These are phyloP conservation scores for Fusarium nurragi DNA, from an alignment of 2,329 filamentous ascomycete genomes.

Conservation along the genomic window DNA sequence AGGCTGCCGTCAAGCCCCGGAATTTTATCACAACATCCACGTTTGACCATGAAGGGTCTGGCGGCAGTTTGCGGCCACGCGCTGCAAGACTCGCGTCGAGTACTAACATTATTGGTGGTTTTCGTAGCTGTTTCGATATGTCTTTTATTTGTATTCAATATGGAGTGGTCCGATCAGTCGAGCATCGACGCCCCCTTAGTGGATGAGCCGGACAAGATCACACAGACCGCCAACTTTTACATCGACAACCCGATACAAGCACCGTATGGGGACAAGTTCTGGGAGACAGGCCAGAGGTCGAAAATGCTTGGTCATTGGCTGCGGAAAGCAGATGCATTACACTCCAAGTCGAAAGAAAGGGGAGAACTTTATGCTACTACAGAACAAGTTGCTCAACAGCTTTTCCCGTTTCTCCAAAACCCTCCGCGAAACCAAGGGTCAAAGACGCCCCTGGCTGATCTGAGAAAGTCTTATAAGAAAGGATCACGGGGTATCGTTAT, in stretches of 20 bases:
- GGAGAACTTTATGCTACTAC: background rate
- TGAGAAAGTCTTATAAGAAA: constrained; percentile 29
- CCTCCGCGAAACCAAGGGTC: constrained; percentile 3
- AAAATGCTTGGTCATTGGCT: constrained; percentile 26
- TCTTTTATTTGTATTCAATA: background rate
- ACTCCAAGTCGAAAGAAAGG: background rate
- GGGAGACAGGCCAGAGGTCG: constrained; percentile 45
- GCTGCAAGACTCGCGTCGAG: constrained; percentile 3
- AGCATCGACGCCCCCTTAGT: background rate
- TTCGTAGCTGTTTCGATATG: background rate
- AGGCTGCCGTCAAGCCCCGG: too few relatives aligned
- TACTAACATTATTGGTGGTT: background rate
- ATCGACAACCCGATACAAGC: constrained; percentile 36
- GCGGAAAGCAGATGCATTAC: background rate
- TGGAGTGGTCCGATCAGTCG: constrained; percentile 1
- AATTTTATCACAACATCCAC: background rate
- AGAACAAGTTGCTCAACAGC: constrained; percentile 18
- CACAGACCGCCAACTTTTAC: constrained; percentile 16
- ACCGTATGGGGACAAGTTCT: constrained; percentile 46
- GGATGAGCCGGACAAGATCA: background rate
- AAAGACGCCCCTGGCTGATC: constrained; percentile 38
- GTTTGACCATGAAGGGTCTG: background rate
- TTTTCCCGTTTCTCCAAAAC: constrained; percentile 41
- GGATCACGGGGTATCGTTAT: constrained; percentile 47
- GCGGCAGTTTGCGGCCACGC: background rate